A percentile compares a stretch with the other conserved stretches of the same genome.
Evolutionary conservation across 2,329 filamentous ascomycete genomes (phyloP).

Genomic region (Emmonsia crescens): DNA sequence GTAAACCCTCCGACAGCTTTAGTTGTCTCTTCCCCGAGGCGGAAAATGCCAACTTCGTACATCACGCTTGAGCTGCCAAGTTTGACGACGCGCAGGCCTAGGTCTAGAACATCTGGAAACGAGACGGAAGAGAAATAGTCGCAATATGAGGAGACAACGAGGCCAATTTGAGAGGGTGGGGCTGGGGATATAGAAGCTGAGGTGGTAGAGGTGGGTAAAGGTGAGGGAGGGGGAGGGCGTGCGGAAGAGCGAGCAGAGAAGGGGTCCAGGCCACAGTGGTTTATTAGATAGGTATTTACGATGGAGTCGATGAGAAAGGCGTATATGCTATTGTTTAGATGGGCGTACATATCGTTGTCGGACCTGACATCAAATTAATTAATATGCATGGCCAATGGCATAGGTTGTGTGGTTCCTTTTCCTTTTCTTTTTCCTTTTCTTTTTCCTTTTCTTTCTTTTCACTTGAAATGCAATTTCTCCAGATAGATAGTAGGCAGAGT

Average conservation of each 20-base stretch:
- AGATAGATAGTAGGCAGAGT: not conserved
- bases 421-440: not conserved
- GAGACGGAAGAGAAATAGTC: conserved; percentile 74
- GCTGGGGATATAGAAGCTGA: conserved; percentile 53
- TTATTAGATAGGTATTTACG: conserved; percentile 78
- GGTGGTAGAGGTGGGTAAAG: conserved; percentile 24
- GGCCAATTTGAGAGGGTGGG: conserved; percentile 55
- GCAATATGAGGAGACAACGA: conserved; percentile 76
- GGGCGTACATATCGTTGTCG: conserved; percentile 91
- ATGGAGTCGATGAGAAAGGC: conserved; percentile 81
- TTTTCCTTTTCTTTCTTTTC: not conserved
- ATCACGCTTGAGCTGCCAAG: conserved; percentile 77
- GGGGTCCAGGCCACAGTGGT: conserved; percentile 63
- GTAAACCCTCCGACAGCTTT: conserved; percentile 78
- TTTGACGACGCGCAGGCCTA: conserved; percentile 71
- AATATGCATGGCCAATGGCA: not conserved
- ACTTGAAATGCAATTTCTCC: not conserved
- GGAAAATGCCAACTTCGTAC: conserved; percentile 83
- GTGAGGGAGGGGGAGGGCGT: conserved; percentile 53
- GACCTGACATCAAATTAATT: conserved; percentile 44
- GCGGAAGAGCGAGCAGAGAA: conserved; percentile 50
- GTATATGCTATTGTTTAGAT: conserved; percentile 87
- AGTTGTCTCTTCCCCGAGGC: conserved; percentile 58
- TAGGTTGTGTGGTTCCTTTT: not conserved
- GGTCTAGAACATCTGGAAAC: conserved; percentile 71